A percentile compares a stretch with the other conserved stretches of the same genome.
Conservation (phyloP, 1,284 basidiomycete genomes). For the Puccinia horiana region DNA sequence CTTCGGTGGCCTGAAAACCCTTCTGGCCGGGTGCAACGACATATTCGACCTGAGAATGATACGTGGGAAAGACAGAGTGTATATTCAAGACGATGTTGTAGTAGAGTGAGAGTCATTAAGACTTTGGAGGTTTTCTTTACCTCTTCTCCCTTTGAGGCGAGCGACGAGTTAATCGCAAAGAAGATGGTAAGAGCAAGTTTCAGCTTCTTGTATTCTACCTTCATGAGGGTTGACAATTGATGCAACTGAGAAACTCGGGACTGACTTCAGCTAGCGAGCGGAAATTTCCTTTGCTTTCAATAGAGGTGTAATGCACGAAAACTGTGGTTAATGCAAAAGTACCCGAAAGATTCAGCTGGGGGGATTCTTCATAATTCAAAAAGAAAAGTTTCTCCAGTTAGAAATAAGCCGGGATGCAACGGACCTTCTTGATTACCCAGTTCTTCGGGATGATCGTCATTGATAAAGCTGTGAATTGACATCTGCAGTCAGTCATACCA, state of each 20-base stretch:
- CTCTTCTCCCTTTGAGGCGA: slow-evolving; percentile 36
- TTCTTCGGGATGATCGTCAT: slow-evolving; percentile 49
- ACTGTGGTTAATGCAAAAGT: slow-evolving; percentile 17
- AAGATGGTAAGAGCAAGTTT: neutral
- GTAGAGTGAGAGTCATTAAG: neutral
- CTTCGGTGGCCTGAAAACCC: slow-evolving; percentile 49
- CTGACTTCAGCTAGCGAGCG: slow-evolving; percentile 49
- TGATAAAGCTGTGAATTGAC: slow-evolving; percentile 38
- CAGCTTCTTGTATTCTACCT: neutral
- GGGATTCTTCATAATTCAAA: neutral
- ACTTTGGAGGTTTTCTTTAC: slow-evolving; percentile 8
- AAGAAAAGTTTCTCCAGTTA: neutral
- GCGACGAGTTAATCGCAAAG: neutral
- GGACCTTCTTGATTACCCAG: slow-evolving; percentile 49
- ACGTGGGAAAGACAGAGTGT: neutral
- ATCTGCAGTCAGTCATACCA: slow-evolving; percentile 5
- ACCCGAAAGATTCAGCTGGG: neutral
- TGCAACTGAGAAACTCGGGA: neutral
- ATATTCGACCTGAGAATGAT: slow-evolving; percentile 44
- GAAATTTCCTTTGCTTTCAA: slow-evolving; percentile 48
- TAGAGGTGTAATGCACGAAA: slow-evolving; percentile 50
- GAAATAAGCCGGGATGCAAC: neutral
- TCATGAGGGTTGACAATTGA: neutral
- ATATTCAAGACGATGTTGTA: neutral
- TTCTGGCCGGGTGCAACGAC: slow-evolving; percentile 47